Evolutionary conservation across 805 yeast genomes (phyloP), one percentile per base, ranked within the genome.

Genomic region (Tetrapisispora iriomotensis): DNA sequence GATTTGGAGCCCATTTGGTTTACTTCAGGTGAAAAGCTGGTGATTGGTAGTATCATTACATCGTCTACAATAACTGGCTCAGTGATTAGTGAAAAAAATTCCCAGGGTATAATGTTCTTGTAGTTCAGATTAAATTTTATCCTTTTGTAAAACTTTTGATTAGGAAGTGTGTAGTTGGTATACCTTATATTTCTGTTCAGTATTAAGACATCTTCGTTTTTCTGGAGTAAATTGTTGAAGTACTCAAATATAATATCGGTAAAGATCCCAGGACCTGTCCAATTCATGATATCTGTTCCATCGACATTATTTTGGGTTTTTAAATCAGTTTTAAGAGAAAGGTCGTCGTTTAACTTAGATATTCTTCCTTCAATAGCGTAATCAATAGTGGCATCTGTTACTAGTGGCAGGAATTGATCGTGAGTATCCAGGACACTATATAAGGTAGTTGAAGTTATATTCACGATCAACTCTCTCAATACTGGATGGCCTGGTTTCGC

Each of bases 401-500:
- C 41, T 18, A 45, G 31, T 6, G 33, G 15, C 15, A 37, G 28
- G 20, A 34, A 27, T 14, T 38, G 25, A 4, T 28, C 34, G 22
- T 42, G 37, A 2, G 28, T 27, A 22, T 39, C 31, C 7, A 46
- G 29, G 2, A 52, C 53, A 41, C 59, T 58, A 7, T 71, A 59
- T 26, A 84, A 62, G 0, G 97, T 90, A 18, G 75, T 70, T 29
- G 82, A 79, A 0, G 95, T 79, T 46, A 90, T 85, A 34, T 77
- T 72, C 2, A 88, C 72, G 41, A 92, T 79, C 48, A 90, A 62
- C 50, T 84, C 92, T 14, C 92, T 70, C 38, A 90, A 66, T 58
- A 84, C 70, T 1, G 98, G 98, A 56, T 92, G 97, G 1, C 97
- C 97, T 17, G 72, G 74, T 53, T 87, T 90, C 15, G 86, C 74